Base-by-base conservation (phyloP, 441 rosid genomes). In the Gossypium trilobum region DNA sequence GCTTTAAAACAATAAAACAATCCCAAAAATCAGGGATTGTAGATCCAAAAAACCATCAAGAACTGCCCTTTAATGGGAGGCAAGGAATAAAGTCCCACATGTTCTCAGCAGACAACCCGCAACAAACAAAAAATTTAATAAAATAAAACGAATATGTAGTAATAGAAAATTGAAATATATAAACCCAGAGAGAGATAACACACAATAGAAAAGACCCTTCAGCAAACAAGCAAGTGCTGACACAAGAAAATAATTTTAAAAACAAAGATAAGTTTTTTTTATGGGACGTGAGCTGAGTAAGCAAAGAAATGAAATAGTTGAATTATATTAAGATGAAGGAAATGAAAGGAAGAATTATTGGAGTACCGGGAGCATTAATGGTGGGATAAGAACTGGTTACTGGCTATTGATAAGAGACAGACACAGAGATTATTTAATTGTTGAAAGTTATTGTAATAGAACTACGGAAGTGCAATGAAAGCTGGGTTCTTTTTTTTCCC, bases 41-140 rank as follows among this genome's bases (percentile, higher is more conserved):
- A 77, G 84, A 83, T 78, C 83, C 86, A 77, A 73, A 81, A 22
- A 81, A 22, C 71, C 76, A 79, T 75, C 51, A 80, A 78, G 71
- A 78, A 74, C 62, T 78, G 76, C 80, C 64, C 61, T 63, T 61
- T 74, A 75, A 73, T 55, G 72, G 67, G 76, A 78, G 72, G 77
- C 77, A 85, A 58, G 75, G 79, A 81, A 83, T 76, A 79, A 84
- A 87, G 61, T 23, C 61, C 61, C 29, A 56, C 61, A 22, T 56
- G 61, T 56, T 22, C 31, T 56, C 3, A 20, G 61, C 61, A 31
- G 78, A 71, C 73, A 62, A 42, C 48, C 29, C 48, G 63, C 77
- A 54, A 29, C 70, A 27, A 67, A 67, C 8, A 27, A 25, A 67
- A 27, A 23, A 13, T 25, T 39, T 54, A 70, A 22, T 56, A 6